Evolutionary conservation across 305 asterid genomes (phyloP).

Genomic region (Solanum hybrid): DNA sequence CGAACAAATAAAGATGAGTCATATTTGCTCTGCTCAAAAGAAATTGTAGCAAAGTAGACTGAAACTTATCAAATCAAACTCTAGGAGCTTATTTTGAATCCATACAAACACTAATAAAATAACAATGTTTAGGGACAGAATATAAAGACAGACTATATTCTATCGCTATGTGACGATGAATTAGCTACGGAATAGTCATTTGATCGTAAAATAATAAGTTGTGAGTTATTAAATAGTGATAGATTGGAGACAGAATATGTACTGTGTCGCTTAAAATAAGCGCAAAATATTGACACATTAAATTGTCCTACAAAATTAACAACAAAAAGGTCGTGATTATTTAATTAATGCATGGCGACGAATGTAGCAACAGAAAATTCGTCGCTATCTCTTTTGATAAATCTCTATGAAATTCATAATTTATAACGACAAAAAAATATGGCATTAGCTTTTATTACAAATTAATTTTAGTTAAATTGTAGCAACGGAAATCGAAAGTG

Average conservation of each 20-base stretch:
- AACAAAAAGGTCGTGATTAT: background rate
- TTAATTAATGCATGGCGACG: background rate
- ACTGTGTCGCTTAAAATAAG: background rate
- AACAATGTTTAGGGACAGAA: background rate
- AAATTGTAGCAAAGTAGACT: background rate
- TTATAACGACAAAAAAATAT: background rate
- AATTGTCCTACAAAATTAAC: background rate
- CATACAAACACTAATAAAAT: background rate
- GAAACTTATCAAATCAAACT: background rate
- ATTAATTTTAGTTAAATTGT: background rate
- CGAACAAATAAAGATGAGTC: background rate
- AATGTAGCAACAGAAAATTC: background rate
- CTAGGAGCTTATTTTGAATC: background rate
- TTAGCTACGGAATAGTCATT: background rate
- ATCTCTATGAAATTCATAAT: background rate
- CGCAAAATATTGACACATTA: background rate
- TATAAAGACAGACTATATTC: background rate
- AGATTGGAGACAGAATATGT: background rate
- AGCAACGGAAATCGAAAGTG: background rate
- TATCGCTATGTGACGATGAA: background rate
- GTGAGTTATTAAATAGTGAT: background rate
- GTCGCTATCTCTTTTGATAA: background rate
- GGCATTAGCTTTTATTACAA: background rate
- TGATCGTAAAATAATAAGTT: background rate
- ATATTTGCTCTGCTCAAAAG: background rate